A percentile compares a stretch with the other conserved stretches of the same genome.
Evolutionary conservation across 768 basidiomycete genomes (phyloP).

Genomic region (Panellus pusillus): DNA sequence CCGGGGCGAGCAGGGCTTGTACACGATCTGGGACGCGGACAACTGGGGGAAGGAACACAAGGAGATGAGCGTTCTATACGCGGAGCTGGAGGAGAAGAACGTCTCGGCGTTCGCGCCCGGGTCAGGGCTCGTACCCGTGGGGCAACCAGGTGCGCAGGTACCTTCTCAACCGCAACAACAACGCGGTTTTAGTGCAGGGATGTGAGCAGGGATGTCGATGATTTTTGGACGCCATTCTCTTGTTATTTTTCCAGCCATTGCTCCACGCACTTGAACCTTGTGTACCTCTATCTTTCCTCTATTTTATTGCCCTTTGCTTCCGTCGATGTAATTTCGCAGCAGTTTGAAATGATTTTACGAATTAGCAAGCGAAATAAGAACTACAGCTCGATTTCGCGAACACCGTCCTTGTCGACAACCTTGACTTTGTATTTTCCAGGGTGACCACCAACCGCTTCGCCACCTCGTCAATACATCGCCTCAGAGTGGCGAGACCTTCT

Average conservation of each 20-base stretch:
- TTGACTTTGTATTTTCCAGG: conserved; percentile 84
- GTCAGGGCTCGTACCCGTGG: conserved; percentile 41
- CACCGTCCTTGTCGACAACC: conserved; percentile 89
- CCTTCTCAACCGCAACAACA: conserved; percentile 12
- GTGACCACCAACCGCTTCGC: conserved; percentile 79
- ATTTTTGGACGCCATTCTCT: neutral
- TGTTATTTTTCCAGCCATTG: conserved; percentile 1
- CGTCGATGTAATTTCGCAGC: no score
- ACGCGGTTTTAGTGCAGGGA: conserved; percentile 16
- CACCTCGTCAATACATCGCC: conserved; percentile 87
- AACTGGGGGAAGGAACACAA: conserved; percentile 77
- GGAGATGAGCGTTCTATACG: conserved; percentile 73
- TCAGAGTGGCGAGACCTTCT: conserved; percentile 81
- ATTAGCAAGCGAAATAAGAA: no score
- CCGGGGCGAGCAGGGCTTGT: conserved; percentile 85
- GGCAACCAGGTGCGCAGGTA: conserved; percentile 10
- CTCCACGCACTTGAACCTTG: conserved; percentile 32
- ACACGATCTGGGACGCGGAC: conserved; percentile 88
- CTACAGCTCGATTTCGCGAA: conserved; percentile 76
- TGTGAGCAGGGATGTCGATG: neutral
- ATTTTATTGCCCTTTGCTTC: conserved; percentile 9
- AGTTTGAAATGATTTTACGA: no score
- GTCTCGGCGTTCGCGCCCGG: conserved; percentile 59
- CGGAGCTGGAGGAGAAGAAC: conserved; percentile 75
- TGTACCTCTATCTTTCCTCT: conserved; percentile 30